Percentiles rank a stretch among this genome's conserved stretches.
phyloP scores from a whole-genome alignment of 2,329 filamentous ascomycete genomes.

The Verticillium albo-atrum region DNA sequence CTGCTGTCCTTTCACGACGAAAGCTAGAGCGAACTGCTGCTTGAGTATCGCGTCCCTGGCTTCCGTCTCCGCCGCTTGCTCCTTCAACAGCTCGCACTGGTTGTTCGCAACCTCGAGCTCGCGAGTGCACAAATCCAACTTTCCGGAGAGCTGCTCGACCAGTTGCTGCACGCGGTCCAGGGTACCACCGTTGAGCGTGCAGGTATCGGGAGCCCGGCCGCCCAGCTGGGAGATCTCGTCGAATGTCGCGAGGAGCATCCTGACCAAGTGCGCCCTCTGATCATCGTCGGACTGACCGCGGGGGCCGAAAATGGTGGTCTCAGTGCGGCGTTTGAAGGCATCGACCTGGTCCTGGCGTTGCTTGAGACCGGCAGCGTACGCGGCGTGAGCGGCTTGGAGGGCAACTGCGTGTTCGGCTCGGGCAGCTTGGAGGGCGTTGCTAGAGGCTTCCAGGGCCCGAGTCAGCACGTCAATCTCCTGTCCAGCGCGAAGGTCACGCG shows the following conservation, averaged over 20 bases:
- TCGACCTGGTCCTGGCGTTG: neutral
- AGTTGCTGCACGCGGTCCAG: neutral
- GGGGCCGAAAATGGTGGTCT: neutral
- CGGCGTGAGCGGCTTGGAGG: neutral
- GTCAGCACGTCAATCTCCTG: neutral
- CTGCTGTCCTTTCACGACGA: neutral
- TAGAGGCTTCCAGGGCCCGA: neutral
- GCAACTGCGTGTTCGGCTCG: too few species aligned
- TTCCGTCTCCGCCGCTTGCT: too few species aligned
- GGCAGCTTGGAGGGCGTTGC: too few species aligned
- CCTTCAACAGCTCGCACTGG: neutral
- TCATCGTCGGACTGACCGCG: neutral
- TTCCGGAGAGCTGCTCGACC: neutral
- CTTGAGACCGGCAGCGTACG: neutral
- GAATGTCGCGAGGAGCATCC: neutral
- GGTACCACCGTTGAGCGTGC: too few species aligned
- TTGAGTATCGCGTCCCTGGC: neutral
- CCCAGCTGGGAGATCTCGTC: neutral
- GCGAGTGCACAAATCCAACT: neutral
- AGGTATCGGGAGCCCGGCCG: neutral
- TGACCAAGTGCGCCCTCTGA: neutral
- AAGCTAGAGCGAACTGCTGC: neutral
- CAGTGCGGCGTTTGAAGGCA: neutral
- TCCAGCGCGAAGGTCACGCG: neutral
- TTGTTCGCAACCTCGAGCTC: neutral